phyloP scores from a whole-genome alignment of 192 early-diverging fungal genomes.

The Gamsiella multidivaricata region DNA sequence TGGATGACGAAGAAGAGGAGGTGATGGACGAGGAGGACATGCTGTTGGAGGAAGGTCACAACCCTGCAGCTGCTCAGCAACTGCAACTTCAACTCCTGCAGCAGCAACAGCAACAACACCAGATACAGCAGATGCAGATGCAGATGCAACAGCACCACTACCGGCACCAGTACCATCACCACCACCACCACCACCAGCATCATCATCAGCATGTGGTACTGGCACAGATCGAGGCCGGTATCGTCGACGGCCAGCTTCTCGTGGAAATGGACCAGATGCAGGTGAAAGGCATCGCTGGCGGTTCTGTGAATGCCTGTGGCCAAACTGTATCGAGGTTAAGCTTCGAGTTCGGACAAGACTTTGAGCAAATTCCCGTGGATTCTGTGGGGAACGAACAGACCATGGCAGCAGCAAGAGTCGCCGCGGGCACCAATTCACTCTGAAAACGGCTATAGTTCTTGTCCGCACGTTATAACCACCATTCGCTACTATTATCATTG shows the following conservation, averaged over 20 bases:
- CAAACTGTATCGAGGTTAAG: background rate
- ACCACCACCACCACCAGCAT: background rate
- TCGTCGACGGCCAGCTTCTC: background rate
- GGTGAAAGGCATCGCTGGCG: background rate
- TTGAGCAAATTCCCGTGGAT: conserved; percentile 45
- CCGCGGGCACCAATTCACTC: background rate
- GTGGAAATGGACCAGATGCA: conserved; percentile 2
- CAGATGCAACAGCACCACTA: conserved; percentile 3
- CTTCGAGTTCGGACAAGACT: conserved; percentile 16
- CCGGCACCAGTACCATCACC: background rate
- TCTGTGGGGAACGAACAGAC: background rate
- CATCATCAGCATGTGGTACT: conserved; percentile 2
- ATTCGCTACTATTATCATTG: too few species aligned
- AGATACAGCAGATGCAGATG: background rate
- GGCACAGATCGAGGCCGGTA: background rate
- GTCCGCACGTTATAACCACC: too few species aligned
- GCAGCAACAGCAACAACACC: conserved; percentile 15
- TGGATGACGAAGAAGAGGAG: conserved; percentile 27
- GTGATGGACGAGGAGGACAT: conserved; percentile 46
- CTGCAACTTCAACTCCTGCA: conserved; percentile 11
- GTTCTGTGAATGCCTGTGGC: background rate
- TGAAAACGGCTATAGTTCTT: too few species aligned
- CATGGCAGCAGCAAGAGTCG: background rate
- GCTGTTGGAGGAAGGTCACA: conserved; percentile 24
- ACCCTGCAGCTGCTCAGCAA: background rate